Evolutionary conservation across 192 early-diverging fungal genomes (phyloP), one percentile per base, ranked within the genome.

Genomic region (Jimgerdemannia flammicorona): DNA sequence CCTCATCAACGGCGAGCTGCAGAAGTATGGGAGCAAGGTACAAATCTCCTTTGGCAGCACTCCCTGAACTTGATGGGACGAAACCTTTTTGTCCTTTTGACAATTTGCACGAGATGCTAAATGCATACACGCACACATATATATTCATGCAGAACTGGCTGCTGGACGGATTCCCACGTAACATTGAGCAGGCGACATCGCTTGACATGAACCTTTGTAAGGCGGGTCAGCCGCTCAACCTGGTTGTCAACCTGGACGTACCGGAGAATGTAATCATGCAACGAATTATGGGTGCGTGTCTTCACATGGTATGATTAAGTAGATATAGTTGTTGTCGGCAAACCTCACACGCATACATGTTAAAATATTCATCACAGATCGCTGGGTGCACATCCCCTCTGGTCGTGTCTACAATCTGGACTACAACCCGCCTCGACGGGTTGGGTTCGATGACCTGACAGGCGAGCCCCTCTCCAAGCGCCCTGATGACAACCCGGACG

Each of bases 341-440:
- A 29, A 29, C 29, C 29, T 29, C 29, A 29, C 29, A 29, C 29
- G 29, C 29, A 29, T 29, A 29, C 1, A 65, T 63, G 19, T 6
- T 42, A 17, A 71, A 14, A n/a, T 40, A 63, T n/a, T 75, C 40
- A 44, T 18, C 70, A 39, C 78, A 93, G 96, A 96, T 85, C 91
- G 97, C 43, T 99, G 95, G 91, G 93, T 99, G 69, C 97, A 99
- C 80, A 90, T 91, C 72, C 88, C 91, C 18, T 92, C 92, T 54
- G 97, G 97, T 4, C 88, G 97, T 4, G 95, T 96, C 11, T 99
- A 99, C 85, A 98, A 99, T 73, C 72, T 95, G 74, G 87, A 85
- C 4, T 99, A 96, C 82, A 99, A 98, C 73, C 97, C 97, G 49
- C 97, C 97, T 3, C 92, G 90, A 71, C 78, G 82, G 9, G 70